Conservation (phyloP, 768 basidiomycete genomes). For the Rhodocollybia butyracea region DNA sequence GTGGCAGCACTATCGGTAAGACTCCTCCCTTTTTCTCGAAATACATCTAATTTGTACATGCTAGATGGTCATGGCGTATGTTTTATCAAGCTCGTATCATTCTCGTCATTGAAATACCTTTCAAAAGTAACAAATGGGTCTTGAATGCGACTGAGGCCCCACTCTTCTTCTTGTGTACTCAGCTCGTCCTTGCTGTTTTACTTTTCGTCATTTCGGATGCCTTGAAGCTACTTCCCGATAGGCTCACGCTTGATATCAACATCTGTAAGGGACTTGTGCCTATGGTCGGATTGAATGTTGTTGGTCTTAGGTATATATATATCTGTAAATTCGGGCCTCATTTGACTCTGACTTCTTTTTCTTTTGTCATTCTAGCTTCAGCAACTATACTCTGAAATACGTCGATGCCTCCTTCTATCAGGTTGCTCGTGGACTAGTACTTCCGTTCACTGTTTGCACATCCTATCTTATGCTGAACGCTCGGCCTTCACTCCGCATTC, state of each 20-base stretch:
- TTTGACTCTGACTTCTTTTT: neutral
- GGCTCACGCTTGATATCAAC: slow-evolving; percentile 59
- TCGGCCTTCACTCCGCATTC: slow-evolving; percentile 72
- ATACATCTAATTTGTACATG: neutral
- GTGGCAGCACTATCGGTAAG: slow-evolving; percentile 84
- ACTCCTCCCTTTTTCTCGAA: slow-evolving; percentile 15
- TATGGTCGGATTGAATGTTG: slow-evolving; percentile 72
- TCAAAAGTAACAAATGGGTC: slow-evolving; percentile 65
- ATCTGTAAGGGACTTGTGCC: slow-evolving; percentile 72
- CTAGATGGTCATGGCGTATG: slow-evolving; percentile 90
- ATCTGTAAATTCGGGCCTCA: neutral
- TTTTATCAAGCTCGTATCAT: slow-evolving; percentile 7
- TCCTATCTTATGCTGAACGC: slow-evolving; percentile 76
- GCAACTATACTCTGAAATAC: slow-evolving; percentile 89
- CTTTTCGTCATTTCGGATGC: slow-evolving; percentile 57
- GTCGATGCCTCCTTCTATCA: slow-evolving; percentile 96
- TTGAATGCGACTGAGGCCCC: slow-evolving; percentile 53
- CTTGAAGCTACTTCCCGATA: slow-evolving; percentile 63
- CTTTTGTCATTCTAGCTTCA: no score
- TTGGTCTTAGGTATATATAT: slow-evolving; percentile 69
- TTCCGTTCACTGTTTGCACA: slow-evolving; percentile 91
- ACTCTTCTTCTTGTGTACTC: slow-evolving; percentile 64
- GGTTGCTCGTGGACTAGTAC: slow-evolving; percentile 89
- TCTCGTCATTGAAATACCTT: neutral
- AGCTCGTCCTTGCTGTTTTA: slow-evolving; percentile 62